Conservation (phyloP, 2,329 filamentous ascomycete genomes). For the Periconia sp. region DNA sequence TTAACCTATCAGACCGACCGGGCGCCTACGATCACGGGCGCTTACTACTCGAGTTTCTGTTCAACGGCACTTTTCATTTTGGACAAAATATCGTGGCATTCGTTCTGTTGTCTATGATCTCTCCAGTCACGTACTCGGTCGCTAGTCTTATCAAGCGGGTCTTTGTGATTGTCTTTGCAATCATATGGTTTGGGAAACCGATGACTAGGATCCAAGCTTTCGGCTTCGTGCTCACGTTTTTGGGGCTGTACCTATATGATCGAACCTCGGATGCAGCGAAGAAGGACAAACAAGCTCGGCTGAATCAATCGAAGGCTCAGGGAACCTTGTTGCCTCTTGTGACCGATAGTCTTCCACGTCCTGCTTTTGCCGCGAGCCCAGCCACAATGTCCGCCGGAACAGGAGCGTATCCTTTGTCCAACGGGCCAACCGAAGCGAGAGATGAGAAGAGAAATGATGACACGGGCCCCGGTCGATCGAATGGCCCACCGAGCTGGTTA, state of each 20-base stretch:
- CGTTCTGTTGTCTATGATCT: constrained; percentile 87
- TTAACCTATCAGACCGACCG: constrained; percentile 78
- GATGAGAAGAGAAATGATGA: constrained; percentile 67
- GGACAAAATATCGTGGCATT: constrained; percentile 96
- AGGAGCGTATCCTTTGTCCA: constrained; percentile 32
- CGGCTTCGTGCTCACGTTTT: constrained; percentile 86
- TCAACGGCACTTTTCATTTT: constrained; percentile 97
- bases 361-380: constrained; percentile 48
- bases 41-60: constrained; percentile 81
- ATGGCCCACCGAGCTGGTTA: constrained; percentile 65
- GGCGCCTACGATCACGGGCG: constrained; percentile 70
- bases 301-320: constrained; percentile 67
- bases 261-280: constrained; percentile 87
- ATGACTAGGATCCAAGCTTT: constrained; percentile 83
- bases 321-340: constrained; percentile 72
- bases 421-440: constrained; percentile 30
- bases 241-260: constrained; percentile 95
- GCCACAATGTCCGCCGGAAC: constrained; percentile 44
- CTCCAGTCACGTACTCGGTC: constrained; percentile 95
- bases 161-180: constrained; percentile 92
- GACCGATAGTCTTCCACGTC: constrained; percentile 35
- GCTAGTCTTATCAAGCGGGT: constrained; percentile 96
- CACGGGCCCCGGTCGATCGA: constrained; percentile 49
- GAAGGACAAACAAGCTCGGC: constrained; percentile 77
- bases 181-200: constrained; percentile 93